A percentile compares a stretch with the other conserved stretches of the same genome.
Conservation (phyloP, 148 eudicot genomes). For the Amaranthus hypochondriacus region DNA sequence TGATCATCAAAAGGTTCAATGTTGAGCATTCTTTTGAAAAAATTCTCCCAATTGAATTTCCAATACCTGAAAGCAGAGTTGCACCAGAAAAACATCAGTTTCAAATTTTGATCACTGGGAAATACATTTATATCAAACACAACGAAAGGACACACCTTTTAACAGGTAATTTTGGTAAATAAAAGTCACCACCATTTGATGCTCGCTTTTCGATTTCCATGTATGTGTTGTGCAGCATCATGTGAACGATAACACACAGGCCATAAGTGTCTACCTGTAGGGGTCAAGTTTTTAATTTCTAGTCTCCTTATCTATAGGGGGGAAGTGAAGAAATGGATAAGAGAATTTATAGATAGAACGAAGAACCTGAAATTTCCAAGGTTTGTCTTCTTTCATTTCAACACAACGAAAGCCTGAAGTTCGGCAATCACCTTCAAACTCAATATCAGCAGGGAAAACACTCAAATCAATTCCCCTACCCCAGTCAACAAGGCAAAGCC, state of each 20-base stretch:
- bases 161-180: conserved; percentile 55
- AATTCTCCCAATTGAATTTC: conserved; percentile 64
- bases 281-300: conserved; percentile 9
- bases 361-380: conserved; percentile 84
- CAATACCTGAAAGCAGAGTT: conserved; percentile 54
- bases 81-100: background rate
- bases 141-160: conserved; percentile 46
- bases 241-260: conserved; percentile 79
- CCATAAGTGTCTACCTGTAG: conserved; percentile 80
- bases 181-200: conserved; percentile 47
- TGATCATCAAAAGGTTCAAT: conserved; percentile 50
- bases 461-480: conserved; percentile 89
- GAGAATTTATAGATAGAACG: background rate
- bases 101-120: background rate
- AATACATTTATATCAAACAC: background rate
- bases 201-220: conserved; percentile 69
- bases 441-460: conserved; percentile 54
- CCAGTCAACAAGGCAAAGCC: conserved; percentile 98
- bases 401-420: conserved; percentile 92
- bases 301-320: background rate
- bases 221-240: conserved; percentile 86
- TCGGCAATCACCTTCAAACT: conserved; percentile 69
- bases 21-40: conserved; percentile 69
- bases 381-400: conserved; percentile 82
- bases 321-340: background rate